phyloP scores from a whole-genome alignment of 805 yeast species.

The Starmerella floris region DNA sequence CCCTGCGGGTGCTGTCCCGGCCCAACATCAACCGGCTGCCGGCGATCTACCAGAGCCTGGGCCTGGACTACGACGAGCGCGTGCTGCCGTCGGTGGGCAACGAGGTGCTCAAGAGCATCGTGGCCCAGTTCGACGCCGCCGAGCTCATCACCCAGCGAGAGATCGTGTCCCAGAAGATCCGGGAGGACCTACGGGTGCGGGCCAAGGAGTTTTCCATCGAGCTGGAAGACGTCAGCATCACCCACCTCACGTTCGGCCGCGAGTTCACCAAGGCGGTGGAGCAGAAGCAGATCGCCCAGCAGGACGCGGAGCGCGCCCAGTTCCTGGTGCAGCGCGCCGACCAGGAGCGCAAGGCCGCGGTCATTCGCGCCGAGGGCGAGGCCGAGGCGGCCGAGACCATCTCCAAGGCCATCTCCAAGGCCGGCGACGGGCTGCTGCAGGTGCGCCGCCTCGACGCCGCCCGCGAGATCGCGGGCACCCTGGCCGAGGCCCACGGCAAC shows the following conservation, averaged over 20 bases:
- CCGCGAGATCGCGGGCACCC: conserved; percentile 81
- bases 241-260: conserved; percentile 92
- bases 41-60: conserved; percentile 75
- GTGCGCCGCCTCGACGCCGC: conserved; percentile 95
- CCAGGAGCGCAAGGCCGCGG: conserved; percentile 89
- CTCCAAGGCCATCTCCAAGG: conserved; percentile 80
- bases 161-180: conserved; percentile 75
- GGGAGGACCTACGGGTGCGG: conserved; percentile 69
- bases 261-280: conserved; percentile 98
- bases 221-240: conserved; percentile 92
- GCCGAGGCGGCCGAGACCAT: conserved; percentile 96
- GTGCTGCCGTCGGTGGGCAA: conserved; percentile 87
- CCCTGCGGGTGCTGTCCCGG: conserved; percentile 83
- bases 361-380: conserved; percentile 97
- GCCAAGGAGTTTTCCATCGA: conserved; percentile 81
- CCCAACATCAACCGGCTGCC: conserved; percentile 82
- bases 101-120: conserved; percentile 78
- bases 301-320: conserved; percentile 95
- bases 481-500: conserved; percentile 61
- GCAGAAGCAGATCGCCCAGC: conserved; percentile 97
- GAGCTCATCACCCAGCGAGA: conserved; percentile 96
- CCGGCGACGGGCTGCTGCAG: conserved; percentile 88
- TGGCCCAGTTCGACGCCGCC: conserved; percentile 91
- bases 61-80: conserved; percentile 88
- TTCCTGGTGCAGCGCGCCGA: conserved; percentile 90